Evolutionary conservation across 75 land plant genomes (phyloP).

Genomic region (Larix kaempferi): DNA sequence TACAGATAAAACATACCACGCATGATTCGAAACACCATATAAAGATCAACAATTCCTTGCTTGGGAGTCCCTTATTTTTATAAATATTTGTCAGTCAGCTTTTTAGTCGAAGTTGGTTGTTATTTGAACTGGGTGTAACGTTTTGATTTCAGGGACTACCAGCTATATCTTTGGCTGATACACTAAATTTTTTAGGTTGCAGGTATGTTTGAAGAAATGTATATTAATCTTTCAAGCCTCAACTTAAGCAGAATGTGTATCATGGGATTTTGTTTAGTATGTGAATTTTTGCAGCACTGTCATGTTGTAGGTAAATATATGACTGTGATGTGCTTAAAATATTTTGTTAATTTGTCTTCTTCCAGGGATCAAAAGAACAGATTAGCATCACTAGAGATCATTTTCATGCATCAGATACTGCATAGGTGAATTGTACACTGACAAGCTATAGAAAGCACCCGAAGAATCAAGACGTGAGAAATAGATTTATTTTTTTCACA

Average conservation of each 20-base stretch:
- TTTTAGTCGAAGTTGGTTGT: too few relatives aligned
- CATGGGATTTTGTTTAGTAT: not conserved
- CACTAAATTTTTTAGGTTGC: slow-evolving; percentile 67
- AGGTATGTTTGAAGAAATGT: slow-evolving; percentile 31
- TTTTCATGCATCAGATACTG: not conserved
- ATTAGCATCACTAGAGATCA: slow-evolving; percentile 27
- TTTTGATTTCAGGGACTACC: slow-evolving; percentile 37
- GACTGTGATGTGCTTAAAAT: not conserved
- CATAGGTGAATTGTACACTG: not conserved
- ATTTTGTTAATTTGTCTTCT: not conserved
- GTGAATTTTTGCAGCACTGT: not conserved
- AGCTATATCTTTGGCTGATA: slow-evolving; percentile 73
- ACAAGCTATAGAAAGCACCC: not conserved
- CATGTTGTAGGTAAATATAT: not conserved
- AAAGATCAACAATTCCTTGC: too few relatives aligned
- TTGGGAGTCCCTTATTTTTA: too few relatives aligned
- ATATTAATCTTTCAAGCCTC: not conserved
- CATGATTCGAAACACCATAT: too few relatives aligned
- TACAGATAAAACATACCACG: too few relatives aligned
- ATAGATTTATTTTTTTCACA: too few relatives aligned
- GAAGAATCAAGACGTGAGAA: too few relatives aligned
- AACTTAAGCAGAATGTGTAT: not conserved
- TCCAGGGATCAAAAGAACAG: slow-evolving; percentile 54
- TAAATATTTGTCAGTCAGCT: too few relatives aligned
- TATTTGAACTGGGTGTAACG: too few relatives aligned